Evolutionary conservation across 345 rosid genomes (phyloP).

Genomic region (Hirschfeldia incana): DNA sequence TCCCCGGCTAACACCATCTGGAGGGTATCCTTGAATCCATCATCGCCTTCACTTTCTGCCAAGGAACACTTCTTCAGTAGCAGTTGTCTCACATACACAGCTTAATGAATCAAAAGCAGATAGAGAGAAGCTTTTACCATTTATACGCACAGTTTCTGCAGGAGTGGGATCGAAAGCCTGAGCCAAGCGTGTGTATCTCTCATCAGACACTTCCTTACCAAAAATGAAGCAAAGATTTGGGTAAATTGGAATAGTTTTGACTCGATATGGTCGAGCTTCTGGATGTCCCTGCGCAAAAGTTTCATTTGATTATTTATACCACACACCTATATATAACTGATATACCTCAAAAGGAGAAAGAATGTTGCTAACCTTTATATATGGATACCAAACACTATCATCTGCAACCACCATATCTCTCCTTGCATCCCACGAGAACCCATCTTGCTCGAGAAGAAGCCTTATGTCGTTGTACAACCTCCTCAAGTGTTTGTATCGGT

Average conservation of each 20-base stretch:
- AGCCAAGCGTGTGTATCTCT: constrained; percentile 71
- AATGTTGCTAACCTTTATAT: constrained; percentile 53
- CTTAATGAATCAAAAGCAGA: not conserved
- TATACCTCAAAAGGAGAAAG: constrained; percentile 14
- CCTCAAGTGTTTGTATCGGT: constrained; percentile 80
- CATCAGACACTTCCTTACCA: constrained; percentile 60
- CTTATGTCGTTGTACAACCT: constrained; percentile 71
- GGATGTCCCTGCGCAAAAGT: constrained; percentile 65
- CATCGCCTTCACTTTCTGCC: constrained; percentile 27
- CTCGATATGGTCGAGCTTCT: constrained; percentile 81
- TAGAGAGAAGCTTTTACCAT: constrained; percentile 45
- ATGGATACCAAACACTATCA: constrained; percentile 69
- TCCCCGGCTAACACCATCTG: constrained; percentile 37
- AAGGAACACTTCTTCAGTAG: not conserved
- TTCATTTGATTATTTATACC: constrained; percentile 11
- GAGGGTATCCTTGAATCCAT: constrained; percentile 20
- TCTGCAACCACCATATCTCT: constrained; percentile 80
- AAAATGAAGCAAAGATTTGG: constrained; percentile 71
- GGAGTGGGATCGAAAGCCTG: constrained; percentile 43
- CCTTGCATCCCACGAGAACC: constrained; percentile 79
- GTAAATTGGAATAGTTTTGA: constrained; percentile 76
- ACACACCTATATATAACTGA: constrained; percentile 7
- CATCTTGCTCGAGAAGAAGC: constrained; percentile 61
- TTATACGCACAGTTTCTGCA: constrained; percentile 44
- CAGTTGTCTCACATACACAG: not conserved